Conservation (phyloP, 805 yeast species). For the Saccharomyces eubayanus region DNA sequence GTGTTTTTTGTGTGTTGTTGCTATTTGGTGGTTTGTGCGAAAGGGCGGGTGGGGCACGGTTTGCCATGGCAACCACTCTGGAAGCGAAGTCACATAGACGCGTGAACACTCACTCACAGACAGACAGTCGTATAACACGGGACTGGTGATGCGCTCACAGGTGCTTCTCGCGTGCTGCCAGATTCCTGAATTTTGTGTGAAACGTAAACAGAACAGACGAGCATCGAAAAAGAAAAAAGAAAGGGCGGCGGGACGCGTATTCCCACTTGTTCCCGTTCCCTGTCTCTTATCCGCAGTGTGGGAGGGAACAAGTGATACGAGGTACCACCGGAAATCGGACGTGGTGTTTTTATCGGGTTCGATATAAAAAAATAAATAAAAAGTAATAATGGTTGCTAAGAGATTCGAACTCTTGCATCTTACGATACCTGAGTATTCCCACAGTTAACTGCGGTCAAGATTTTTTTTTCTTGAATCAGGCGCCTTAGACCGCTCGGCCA, state of each 20-base stretch:
- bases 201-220: background rate
- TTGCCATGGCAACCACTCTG: background rate
- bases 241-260: background rate
- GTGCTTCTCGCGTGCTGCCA: background rate
- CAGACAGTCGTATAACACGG: background rate
- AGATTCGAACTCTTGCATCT: background rate
- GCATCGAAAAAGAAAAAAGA: no score
- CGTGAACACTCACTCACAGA: background rate
- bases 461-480: conserved; percentile 3
- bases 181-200: background rate
- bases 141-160: background rate
- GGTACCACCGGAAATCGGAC: no score
- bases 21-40: background rate
- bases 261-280: background rate
- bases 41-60: background rate
- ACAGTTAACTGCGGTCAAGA: background rate
- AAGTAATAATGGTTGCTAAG: background rate
- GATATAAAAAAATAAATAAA: background rate
- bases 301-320: background rate
- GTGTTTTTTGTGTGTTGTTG: no score
- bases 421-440: background rate
- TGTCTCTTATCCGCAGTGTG: background rate
- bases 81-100: background rate
- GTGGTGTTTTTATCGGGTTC: no score
- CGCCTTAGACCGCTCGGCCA: conserved; percentile 4